Conservation (phyloP, 148 eudicot genomes). For the Diospyros lotus region DNA sequence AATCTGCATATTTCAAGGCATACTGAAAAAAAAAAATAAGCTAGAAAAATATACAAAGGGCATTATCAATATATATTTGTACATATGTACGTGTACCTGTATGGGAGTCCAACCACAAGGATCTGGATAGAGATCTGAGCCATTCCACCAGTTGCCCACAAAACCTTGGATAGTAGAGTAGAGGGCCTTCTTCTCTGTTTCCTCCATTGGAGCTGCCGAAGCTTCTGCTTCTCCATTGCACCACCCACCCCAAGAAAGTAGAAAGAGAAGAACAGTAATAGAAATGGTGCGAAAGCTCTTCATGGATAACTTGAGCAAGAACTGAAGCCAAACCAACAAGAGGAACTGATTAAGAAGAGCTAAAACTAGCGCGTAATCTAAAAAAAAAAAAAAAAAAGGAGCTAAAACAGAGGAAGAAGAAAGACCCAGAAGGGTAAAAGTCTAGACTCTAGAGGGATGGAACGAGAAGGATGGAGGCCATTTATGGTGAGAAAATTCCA, state of each 20-base stretch:
- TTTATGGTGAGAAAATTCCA: conserved; percentile 5
- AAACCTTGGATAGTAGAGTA: conserved; percentile 79
- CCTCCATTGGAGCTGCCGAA: conserved; percentile 50
- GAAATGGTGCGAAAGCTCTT: conserved; percentile 11
- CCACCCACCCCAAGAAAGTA: conserved; percentile 23
- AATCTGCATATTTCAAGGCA: too few species aligned
- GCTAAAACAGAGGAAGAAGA: conserved; percentile 13
- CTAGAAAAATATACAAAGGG: too few species aligned
- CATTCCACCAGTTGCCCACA: conserved; percentile 84
- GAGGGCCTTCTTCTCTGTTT: conserved; percentile 57
- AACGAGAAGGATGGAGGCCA: not conserved
- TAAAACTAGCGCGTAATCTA: not conserved
- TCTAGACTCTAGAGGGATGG: not conserved
- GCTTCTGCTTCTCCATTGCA: conserved; percentile 43
- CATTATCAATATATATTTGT: too few species aligned
- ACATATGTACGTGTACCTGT: conserved; percentile 39
- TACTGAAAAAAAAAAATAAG: too few species aligned
- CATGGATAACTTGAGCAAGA: conserved; percentile 22
- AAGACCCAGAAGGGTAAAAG: not conserved
- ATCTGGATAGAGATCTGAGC: conserved; percentile 84
- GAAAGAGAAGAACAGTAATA: conserved; percentile 18
- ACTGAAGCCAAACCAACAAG: not conserved
- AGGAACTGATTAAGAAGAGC: not conserved
- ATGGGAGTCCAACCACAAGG: conserved; percentile 98
- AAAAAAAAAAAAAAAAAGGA: not conserved